Conservation (phyloP, 75 land plant genomes). For the Selaginella moellendorffii region DNA sequence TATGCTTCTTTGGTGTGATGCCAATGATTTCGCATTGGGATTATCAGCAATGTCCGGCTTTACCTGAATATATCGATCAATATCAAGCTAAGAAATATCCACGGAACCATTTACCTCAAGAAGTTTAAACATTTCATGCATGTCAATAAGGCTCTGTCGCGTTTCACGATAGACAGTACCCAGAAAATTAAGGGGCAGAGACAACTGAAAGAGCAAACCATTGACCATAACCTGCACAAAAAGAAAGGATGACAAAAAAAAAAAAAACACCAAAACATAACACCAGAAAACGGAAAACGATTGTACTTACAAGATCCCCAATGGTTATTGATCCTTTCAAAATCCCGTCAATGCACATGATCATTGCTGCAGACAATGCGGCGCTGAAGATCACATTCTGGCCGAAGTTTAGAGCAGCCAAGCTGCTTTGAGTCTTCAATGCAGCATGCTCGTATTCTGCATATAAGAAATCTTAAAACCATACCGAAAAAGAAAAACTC, state of each 20-base stretch:
- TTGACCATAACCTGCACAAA: conserved; percentile 88
- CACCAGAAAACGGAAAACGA: too few species aligned
- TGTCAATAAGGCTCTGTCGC: conserved; percentile 85
- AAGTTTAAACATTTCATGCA: conserved; percentile 88
- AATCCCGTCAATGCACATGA: conserved; percentile 70
- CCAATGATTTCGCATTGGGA: conserved; percentile 44
- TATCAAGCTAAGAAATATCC: not conserved
- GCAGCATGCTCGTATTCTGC: conserved; percentile 93
- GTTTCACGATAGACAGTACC: conserved; percentile 96
- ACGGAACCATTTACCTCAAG: conserved; percentile 57
- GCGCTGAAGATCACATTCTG: conserved; percentile 83
- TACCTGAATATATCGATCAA: conserved; percentile 32
- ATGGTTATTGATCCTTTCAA: conserved; percentile 67
- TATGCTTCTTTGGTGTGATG: conserved; percentile 60
- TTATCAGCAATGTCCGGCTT: conserved; percentile 41
- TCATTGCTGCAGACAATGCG: conserved; percentile 87
- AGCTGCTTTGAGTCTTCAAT: conserved; percentile 79
- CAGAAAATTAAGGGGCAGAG: conserved; percentile 85
- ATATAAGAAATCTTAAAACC: too few species aligned
- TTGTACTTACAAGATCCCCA: conserved; percentile 87
- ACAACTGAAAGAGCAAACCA: conserved; percentile 90
- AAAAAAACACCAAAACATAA: not conserved
- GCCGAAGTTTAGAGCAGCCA: conserved; percentile 83
- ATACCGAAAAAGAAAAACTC: too few species aligned
- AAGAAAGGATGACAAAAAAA: not conserved